Conservation (phyloP, 768 basidiomycete species). For the Dentipellis sp. region DNA sequence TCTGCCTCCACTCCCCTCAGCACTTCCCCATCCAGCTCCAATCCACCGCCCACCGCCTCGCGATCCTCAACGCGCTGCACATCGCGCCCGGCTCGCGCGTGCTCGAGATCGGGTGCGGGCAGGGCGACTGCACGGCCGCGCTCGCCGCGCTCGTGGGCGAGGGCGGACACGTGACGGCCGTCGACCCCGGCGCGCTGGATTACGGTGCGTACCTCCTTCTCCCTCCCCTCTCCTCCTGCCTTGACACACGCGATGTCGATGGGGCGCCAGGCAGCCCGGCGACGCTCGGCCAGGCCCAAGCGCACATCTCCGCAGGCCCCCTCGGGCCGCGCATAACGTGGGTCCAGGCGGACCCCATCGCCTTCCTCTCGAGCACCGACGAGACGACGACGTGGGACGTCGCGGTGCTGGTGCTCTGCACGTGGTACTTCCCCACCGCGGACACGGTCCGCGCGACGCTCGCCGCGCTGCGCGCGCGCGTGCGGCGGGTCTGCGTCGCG, state of each 20-base stretch:
- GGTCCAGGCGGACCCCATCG: constrained; percentile 22
- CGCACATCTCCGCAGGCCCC: constrained; percentile 19
- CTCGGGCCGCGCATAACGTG: constrained; percentile 28
- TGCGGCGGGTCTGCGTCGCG: constrained; percentile 22
- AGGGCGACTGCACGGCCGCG: constrained; percentile 30
- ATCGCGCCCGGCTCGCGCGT: constrained; percentile 22
- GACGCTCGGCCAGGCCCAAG: constrained; percentile 30
- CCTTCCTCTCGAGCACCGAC: constrained; percentile 13
- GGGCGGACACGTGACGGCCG: constrained; percentile 26
- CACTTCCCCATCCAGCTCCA: constrained; percentile 7
- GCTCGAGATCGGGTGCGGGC: constrained; percentile 33
- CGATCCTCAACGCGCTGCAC: constrained; percentile 22
- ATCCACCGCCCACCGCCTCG: constrained; percentile 24
- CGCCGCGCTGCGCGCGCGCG: constrained; percentile 17
- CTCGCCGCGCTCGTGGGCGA: constrained; percentile 27
- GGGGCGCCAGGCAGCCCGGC: constrained; percentile 22
- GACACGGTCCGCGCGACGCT: constrained; percentile 21
- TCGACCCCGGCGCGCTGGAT: constrained; percentile 28
- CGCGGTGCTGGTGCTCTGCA: constrained; percentile 26
- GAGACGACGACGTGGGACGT: constrained; percentile 19
- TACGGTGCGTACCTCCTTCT: constrained; percentile 22
- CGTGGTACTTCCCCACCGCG: constrained; percentile 33
- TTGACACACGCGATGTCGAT: neutral
- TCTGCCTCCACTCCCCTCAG: constrained; percentile 8
- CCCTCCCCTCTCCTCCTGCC: neutral